Conservation (phyloP, 148 eudicot species). For the Cornus controversa region DNA sequence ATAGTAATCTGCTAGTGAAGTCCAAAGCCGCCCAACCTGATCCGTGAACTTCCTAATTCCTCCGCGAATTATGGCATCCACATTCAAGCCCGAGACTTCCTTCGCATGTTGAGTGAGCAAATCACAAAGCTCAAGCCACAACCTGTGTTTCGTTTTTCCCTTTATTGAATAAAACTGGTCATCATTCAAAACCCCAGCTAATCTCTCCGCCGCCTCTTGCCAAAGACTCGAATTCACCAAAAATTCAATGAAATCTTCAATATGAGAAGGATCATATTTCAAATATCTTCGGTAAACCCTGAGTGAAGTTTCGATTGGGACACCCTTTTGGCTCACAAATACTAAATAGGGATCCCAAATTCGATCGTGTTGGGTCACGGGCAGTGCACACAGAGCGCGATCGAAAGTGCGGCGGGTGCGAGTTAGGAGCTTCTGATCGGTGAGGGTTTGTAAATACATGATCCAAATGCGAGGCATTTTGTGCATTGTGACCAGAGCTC, state of each 20-base stretch:
- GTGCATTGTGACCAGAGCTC: constrained; percentile 90
- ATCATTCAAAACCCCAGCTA: constrained; percentile 89
- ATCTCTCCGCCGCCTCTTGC: constrained; percentile 93
- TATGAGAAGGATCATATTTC: constrained; percentile 83
- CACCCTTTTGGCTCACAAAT: constrained; percentile 78
- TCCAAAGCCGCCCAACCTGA: constrained; percentile 96
- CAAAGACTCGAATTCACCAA: constrained; percentile 64
- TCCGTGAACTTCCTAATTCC: constrained; percentile 97
- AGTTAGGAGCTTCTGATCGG: constrained; percentile 58
- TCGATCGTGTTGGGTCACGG: constrained; percentile 91
- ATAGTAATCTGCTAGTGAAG: constrained; percentile 82
- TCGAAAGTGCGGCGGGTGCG: constrained; percentile 69
- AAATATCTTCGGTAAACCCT: constrained; percentile 92
- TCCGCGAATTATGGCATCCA: constrained; percentile 88
- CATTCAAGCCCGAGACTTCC: constrained; percentile 85
- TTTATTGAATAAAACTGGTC: constrained; percentile 77
- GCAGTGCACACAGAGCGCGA: constrained; percentile 80
- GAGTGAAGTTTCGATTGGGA: constrained; percentile 87
- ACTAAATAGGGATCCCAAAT: constrained; percentile 77
- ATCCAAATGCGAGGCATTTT: constrained; percentile 97
- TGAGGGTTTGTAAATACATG: constrained; percentile 66
- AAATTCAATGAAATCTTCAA: constrained; percentile 91
- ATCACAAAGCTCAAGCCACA: constrained; percentile 94
- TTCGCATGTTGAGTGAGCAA: constrained; percentile 83
- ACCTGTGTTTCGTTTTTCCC: constrained; percentile 77